These are phyloP conservation scores for Xylaria sp. DNA, from an alignment of 2,329 filamentous ascomycete genomes.

Conservation along the genomic window DNA sequence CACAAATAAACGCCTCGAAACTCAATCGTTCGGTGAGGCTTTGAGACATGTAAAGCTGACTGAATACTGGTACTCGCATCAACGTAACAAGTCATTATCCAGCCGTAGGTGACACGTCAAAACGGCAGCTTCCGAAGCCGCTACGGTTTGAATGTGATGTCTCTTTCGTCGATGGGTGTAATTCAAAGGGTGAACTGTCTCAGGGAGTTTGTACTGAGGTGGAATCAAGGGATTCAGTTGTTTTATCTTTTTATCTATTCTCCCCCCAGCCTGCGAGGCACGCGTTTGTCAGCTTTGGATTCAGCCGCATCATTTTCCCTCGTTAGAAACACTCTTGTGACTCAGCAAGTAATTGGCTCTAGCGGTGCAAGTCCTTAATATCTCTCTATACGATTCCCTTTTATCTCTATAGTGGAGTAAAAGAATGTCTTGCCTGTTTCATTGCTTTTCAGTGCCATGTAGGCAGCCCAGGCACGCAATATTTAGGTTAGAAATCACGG, in stretches of 20 bases:
- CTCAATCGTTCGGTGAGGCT: conserved; percentile 10
- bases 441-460: conserved; percentile 18
- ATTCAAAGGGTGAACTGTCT: conserved; percentile 7
- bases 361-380: background rate
- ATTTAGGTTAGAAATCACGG: conserved; percentile 12
- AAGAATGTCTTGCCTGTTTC: background rate
- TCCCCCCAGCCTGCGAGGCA: conserved; percentile 6
- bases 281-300: conserved; percentile 21
- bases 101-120: conserved; percentile 22
- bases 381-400: background rate
- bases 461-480: conserved; percentile 1
- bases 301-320: conserved; percentile 1
- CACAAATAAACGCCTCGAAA: conserved; percentile 9
- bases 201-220: background rate
- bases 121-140: conserved; percentile 12
- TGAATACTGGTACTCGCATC: conserved; percentile 1
- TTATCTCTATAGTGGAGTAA: conserved; percentile 11
- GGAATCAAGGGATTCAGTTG: conserved; percentile 16
- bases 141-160: conserved; percentile 1
- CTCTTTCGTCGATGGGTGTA: background rate
- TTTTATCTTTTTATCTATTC: background rate
- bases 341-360: background rate
- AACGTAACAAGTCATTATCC: conserved; percentile 2
- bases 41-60: conserved; percentile 12
- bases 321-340: background rate